Conservation (phyloP, 2,329 filamentous ascomycete species). For the Nemania sp. region DNA sequence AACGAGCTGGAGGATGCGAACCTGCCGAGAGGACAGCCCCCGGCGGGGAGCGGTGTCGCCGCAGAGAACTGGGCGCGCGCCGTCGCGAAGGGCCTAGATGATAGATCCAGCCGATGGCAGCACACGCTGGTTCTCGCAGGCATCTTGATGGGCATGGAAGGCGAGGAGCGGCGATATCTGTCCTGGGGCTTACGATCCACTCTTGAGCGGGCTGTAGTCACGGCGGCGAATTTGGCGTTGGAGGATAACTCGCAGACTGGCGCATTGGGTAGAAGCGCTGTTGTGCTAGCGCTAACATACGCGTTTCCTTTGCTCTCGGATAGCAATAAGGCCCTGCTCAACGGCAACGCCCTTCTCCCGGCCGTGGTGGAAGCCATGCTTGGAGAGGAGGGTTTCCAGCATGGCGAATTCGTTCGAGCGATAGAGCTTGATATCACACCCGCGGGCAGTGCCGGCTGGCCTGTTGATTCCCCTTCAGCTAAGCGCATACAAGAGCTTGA, state of each 20-base stretch:
- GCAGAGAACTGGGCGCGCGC: conserved; percentile 68
- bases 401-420: conserved; percentile 78
- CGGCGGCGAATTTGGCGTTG: conserved; percentile 82
- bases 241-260: conserved; percentile 57
- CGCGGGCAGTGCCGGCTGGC: conserved; percentile 74
- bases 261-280: conserved; percentile 60
- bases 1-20: conserved; percentile 58
- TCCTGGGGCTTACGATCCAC: conserved; percentile 72
- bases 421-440: conserved; percentile 76
- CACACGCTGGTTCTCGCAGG: conserved; percentile 85
- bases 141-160: conserved; percentile 80
- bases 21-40: conserved; percentile 40
- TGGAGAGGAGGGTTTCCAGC: conserved; percentile 78
- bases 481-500: conserved; percentile 68
- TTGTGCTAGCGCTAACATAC: conserved; percentile 80
- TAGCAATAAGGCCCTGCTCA: conserved; percentile 66
- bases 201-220: conserved; percentile 79
- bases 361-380: conserved; percentile 75
- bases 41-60: conserved; percentile 57
- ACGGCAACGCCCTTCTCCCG: conserved; percentile 78
- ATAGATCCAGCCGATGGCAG: conserved; percentile 77
- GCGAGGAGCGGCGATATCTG: conserved; percentile 72
- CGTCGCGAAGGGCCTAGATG: conserved; percentile 68
- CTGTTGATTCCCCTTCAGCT: conserved; percentile 69
- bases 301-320: conserved; percentile 79